phyloP scores from a whole-genome alignment of 805 yeast species.

The Ogataea ramenticola region DNA sequence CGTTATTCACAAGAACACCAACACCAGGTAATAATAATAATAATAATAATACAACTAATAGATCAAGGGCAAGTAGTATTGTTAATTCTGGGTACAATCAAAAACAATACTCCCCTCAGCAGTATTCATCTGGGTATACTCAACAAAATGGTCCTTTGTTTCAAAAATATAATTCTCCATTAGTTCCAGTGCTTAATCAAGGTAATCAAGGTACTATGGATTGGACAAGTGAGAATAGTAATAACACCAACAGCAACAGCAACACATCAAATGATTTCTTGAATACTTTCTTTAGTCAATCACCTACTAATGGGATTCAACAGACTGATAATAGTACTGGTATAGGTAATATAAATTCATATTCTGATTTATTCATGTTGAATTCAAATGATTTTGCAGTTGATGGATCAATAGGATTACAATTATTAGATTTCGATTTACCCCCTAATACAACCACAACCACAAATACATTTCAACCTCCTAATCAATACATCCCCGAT shows the following conservation, averaged over 20 bases:
- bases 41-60: too few species aligned
- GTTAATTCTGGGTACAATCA: neutral
- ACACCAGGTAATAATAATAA: too few species aligned
- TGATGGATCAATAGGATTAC: conserved; percentile 73
- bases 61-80: too few species aligned
- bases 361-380: conserved; percentile 24
- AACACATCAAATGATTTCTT: conserved; percentile 3
- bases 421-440: conserved; percentile 52
- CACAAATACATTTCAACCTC: too few species aligned
- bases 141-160: conserved; percentile 1
- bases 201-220: too few species aligned
- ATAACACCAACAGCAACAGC: too few species aligned
- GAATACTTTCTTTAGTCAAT: neutral
- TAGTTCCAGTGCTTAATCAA: neutral
- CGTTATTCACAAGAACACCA: neutral
- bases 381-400: conserved; percentile 54
- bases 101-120: too few species aligned
- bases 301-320: neutral
- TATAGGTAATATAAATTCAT: conserved; percentile 12
- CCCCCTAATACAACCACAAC: conserved; percentile 10
- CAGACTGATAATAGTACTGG: neutral
- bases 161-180: conserved; percentile 6
- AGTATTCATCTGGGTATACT: too few species aligned
- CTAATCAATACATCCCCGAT: neutral
- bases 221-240: too few species aligned